Conservation (phyloP, 495 filamentous ascomycete genomes). For the Glonium stellatum region DNA sequence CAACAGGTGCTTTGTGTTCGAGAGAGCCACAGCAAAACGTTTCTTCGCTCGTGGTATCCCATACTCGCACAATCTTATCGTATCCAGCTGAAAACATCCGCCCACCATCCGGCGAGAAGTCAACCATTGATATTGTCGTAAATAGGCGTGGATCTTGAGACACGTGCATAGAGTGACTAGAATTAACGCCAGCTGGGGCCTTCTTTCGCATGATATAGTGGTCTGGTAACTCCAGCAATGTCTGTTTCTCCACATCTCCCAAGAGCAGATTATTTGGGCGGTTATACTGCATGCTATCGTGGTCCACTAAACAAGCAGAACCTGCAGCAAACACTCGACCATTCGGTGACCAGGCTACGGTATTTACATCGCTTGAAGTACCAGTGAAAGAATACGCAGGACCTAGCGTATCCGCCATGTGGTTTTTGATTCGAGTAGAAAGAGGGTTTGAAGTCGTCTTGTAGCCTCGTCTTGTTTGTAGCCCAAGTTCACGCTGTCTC, state of each 20-base stretch:
- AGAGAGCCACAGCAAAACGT: constrained; percentile 47
- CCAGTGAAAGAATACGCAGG: constrained; percentile 29
- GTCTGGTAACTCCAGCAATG: constrained; percentile 58
- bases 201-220: constrained; percentile 53
- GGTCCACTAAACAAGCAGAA: constrained; percentile 65
- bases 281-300: constrained; percentile 78
- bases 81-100: constrained; percentile 72
- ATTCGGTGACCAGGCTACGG: constrained; percentile 49
- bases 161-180: constrained; percentile 50
- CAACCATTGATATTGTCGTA: constrained; percentile 67
- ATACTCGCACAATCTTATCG: constrained; percentile 72
- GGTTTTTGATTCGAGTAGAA: constrained; percentile 26
- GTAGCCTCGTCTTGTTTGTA: constrained; percentile 22
- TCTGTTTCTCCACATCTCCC: constrained; percentile 52
- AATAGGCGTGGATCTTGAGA: constrained; percentile 65
- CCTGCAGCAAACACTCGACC: constrained; percentile 46
- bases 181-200: constrained; percentile 43
- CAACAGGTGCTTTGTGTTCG: constrained; percentile 59
- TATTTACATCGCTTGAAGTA: constrained; percentile 52
- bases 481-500: constrained; percentile 33
- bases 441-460: constrained; percentile 6
- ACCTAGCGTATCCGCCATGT: constrained; percentile 25
- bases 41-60: constrained; percentile 44
- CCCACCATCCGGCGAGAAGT: constrained; percentile 54
- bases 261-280: constrained; percentile 67